A percentile compares a stretch with the other conserved stretches of the same genome.
These are phyloP conservation scores for Phyllosticta capitalensis DNA, from an alignment of 2,329 filamentous ascomycete species.

Conservation along the genomic window DNA sequence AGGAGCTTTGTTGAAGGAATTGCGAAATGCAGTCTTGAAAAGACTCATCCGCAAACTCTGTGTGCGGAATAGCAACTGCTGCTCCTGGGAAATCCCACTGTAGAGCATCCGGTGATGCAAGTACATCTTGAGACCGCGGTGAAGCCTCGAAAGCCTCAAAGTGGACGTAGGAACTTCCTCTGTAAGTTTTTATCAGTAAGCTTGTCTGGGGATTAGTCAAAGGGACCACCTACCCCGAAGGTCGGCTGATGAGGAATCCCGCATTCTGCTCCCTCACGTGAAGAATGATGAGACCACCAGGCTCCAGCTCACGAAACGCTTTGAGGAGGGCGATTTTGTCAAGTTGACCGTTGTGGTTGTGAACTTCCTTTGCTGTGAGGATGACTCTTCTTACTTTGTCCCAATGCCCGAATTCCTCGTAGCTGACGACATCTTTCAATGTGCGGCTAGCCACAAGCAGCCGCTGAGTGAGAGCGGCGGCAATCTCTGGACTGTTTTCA, in stretches of 20 bases:
- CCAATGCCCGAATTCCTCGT: background rate
- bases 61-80: conserved; percentile 38
- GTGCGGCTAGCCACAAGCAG: background rate
- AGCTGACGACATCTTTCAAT: background rate
- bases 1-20: conserved; percentile 49
- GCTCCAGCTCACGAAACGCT: conserved; percentile 15
- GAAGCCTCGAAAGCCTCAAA: conserved; percentile 56
- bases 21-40: conserved; percentile 42
- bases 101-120: conserved; percentile 43
- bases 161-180: conserved; percentile 21
- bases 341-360: conserved; percentile 18
- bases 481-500: conserved; percentile 18
- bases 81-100: conserved; percentile 51
- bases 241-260: conserved; percentile 33
- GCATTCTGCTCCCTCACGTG: conserved; percentile 42
- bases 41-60: conserved; percentile 25
- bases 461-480: conserved; percentile 22
- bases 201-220: background rate
- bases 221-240: conserved; percentile 18
- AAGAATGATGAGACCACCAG: conserved; percentile 30
- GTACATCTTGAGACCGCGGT: conserved; percentile 41
- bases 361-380: conserved; percentile 14
- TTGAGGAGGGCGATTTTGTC: conserved; percentile 17
- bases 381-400: conserved; percentile 15
- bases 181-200: background rate